These are phyloP conservation scores for Maudiozyma bulderi DNA, from an alignment of 805 yeast genomes.

Conservation along the genomic window DNA sequence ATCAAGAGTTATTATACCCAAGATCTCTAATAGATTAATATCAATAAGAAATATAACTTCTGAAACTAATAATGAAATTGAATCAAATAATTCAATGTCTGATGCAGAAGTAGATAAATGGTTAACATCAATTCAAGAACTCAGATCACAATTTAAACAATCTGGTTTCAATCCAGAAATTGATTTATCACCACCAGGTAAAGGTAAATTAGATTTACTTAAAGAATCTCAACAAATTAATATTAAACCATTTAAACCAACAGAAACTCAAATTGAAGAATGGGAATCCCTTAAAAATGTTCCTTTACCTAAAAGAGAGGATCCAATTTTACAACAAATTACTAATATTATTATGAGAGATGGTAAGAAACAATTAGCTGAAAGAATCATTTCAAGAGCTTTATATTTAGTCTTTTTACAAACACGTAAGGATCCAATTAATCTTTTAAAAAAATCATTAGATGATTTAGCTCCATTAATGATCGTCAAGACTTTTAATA, in stretches of 20 bases:
- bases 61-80: too few relatives aligned
- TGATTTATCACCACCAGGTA: conserved; percentile 35
- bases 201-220: conserved; percentile 27
- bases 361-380: conserved; percentile 79
- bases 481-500: conserved; percentile 62
- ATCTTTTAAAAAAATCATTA: conserved; percentile 59
- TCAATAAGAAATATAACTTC: too few relatives aligned
- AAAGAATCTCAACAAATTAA: conserved; percentile 16
- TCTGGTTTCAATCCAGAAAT: conserved; percentile 32
- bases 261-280: conserved; percentile 55
- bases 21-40: too few relatives aligned
- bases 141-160: conserved; percentile 31
- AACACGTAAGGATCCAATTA: conserved; percentile 71
- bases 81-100: neutral
- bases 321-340: conserved; percentile 67
- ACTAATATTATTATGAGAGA: conserved; percentile 85
- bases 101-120: conserved; percentile 33
- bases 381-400: conserved; percentile 62
- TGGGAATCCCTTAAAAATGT: conserved; percentile 38
- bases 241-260: conserved; percentile 40
- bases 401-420: conserved; percentile 54
- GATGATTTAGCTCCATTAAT: conserved; percentile 82
- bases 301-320: conserved; percentile 52
- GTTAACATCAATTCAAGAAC: conserved; percentile 33
- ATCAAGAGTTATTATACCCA: too few relatives aligned